Evolutionary conservation across 2,329 filamentous ascomycete genomes (phyloP).

Genomic region (Arthrobotrys megalospora): DNA sequence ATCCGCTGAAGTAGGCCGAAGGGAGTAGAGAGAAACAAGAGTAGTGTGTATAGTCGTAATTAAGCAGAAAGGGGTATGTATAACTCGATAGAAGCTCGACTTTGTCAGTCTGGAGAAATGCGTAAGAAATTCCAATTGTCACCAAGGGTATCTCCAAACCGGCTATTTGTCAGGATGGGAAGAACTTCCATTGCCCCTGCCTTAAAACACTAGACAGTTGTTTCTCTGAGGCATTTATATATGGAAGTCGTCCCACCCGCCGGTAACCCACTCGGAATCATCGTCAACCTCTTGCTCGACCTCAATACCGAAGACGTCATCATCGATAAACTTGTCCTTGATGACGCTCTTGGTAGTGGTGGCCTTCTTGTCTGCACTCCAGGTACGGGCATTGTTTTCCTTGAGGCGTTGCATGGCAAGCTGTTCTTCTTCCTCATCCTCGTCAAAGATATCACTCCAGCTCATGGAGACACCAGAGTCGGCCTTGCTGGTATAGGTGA

Average conservation of each 20-base stretch:
- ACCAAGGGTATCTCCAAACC: slow-evolving; percentile 58
- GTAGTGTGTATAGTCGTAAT: slow-evolving; percentile 45
- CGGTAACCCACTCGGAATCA: slow-evolving; percentile 90
- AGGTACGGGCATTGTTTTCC: slow-evolving; percentile 75
- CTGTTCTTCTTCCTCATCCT: slow-evolving; percentile 84
- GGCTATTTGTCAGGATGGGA: slow-evolving; percentile 66
- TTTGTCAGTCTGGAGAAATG: slow-evolving; percentile 38
- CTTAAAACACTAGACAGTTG: slow-evolving; percentile 36
- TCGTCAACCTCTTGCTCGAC: slow-evolving; percentile 68
- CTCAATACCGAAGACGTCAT: slow-evolving; percentile 68
- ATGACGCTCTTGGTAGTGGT: slow-evolving; percentile 65
- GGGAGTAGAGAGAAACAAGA: slow-evolving; percentile 49
- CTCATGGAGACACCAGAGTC: slow-evolving; percentile 85
- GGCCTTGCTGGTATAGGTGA: slow-evolving; percentile 57
- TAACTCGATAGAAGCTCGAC: slow-evolving; percentile 37
- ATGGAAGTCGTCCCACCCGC: slow-evolving; percentile 77
- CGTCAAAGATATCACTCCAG: slow-evolving; percentile 98
- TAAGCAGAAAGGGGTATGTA: slow-evolving; percentile 34
- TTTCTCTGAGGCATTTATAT: slow-evolving; percentile 42
- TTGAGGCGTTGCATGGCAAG: slow-evolving; percentile 73
- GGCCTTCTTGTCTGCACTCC: slow-evolving; percentile 76
- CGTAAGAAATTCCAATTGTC: slow-evolving; percentile 22
- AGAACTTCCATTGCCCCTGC: slow-evolving; percentile 26
- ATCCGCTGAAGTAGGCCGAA: slow-evolving; percentile 47
- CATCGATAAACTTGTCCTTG: slow-evolving; percentile 69